Evolutionary conservation across 139 green algal genomes (phyloP).

Genomic region (Chlamydomonas sp.): DNA sequence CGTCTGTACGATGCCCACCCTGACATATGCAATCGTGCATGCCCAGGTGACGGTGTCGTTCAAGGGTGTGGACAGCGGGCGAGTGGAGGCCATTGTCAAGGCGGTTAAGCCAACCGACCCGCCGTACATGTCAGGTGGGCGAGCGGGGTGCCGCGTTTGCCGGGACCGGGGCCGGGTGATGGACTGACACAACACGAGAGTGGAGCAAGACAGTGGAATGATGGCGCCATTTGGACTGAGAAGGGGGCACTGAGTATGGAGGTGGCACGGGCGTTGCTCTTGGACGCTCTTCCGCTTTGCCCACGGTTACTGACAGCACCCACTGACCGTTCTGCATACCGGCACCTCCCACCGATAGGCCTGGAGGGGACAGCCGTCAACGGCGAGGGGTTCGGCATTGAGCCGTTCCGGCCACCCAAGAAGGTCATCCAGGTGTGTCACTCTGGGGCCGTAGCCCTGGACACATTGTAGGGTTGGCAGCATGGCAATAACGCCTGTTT

Average conservation of each 20-base stretch:
- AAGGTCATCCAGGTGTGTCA: conserved; percentile 23
- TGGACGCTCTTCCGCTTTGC: neutral
- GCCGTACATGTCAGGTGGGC: conserved; percentile 44
- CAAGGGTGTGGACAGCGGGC: conserved; percentile 66
- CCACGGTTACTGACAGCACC: neutral
- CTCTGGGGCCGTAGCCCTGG: too few relatives aligned
- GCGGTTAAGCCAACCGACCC: conserved; percentile 53
- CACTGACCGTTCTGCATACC: neutral
- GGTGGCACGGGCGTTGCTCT: too few relatives aligned
- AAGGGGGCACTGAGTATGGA: too few relatives aligned
- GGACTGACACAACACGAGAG: neutral
- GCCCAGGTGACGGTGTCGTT: conserved; percentile 57
- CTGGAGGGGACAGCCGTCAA: conserved; percentile 54
- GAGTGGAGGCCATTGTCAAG: conserved; percentile 65
- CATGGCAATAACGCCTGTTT: too few relatives aligned
- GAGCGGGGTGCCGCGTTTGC: too few relatives aligned
- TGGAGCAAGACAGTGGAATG: too few relatives aligned
- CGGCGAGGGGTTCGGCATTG: conserved; percentile 80
- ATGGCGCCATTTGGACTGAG: too few relatives aligned
- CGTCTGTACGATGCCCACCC: too few relatives aligned
- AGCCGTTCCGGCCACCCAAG: conserved; percentile 67
- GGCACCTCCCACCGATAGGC: conserved; percentile 12
- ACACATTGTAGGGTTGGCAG: too few relatives aligned
- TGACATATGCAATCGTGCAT: neutral
- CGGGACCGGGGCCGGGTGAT: too few relatives aligned